phyloP scores from a whole-genome alignment of 768 basidiomycete genomes.

The Fistulinella prunicolor region DNA sequence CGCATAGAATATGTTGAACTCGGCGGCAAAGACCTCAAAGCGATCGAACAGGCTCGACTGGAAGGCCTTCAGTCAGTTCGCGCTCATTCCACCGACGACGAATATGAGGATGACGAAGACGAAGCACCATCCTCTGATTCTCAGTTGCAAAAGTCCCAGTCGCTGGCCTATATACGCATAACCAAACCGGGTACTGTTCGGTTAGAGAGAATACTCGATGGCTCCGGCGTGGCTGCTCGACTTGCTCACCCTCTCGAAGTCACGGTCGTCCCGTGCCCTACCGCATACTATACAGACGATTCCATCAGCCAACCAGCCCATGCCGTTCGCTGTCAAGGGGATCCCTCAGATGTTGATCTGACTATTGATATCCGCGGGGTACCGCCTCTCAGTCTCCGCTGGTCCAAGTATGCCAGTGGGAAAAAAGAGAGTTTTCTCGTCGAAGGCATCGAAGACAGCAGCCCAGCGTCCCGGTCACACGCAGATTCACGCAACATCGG shows the following conservation, averaged over 20 bases:
- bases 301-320: constrained; percentile 35
- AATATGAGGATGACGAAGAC: constrained; percentile 62
- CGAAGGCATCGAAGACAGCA: constrained; percentile 75
- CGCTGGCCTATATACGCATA: constrained; percentile 67
- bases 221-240: constrained; percentile 68
- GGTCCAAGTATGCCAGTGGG: constrained; percentile 69
- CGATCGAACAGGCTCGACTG: constrained; percentile 58
- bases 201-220: constrained; percentile 71
- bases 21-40: constrained; percentile 60
- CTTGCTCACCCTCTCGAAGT: constrained; percentile 62
- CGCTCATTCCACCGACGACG: constrained; percentile 51
- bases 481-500: constrained; percentile 24
- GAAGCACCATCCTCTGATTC: constrained; percentile 34
- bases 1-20: constrained; percentile 57
- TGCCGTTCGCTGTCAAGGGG: constrained; percentile 66
- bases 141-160: constrained; percentile 70
- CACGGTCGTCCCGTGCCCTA: constrained; percentile 79
- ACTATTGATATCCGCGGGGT: constrained; percentile 68
- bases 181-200: constrained; percentile 71
- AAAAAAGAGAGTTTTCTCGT: constrained; percentile 70
- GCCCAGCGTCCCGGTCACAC: constrained; percentile 33
- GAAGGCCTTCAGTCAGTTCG: constrained; percentile 49
- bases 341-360: constrained; percentile 53
- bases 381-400: constrained; percentile 73
- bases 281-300: constrained; percentile 56